A percentile compares a stretch with the other conserved stretches of the same genome.
Evolutionary conservation across 192 early-diverging fungal genomes (phyloP).

Genomic region (Backusella sp.): DNA sequence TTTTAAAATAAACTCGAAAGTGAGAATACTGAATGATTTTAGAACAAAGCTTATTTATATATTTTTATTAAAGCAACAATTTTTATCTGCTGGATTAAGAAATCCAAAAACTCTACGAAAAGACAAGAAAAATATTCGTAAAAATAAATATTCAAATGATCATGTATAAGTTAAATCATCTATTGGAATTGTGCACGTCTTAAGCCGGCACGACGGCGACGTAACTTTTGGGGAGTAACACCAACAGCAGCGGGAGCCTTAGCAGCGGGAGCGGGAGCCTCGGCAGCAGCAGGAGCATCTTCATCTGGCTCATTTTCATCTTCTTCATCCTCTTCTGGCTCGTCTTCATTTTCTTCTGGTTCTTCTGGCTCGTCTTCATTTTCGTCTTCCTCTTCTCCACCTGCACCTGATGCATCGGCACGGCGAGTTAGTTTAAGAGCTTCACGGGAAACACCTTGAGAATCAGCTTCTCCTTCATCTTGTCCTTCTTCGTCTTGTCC

Average conservation of each 20-base stretch:
- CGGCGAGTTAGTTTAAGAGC: background rate
- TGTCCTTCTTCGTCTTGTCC: background rate
- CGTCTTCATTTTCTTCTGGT: background rate
- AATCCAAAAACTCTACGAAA: slow-evolving; percentile 4
- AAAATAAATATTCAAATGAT: background rate
- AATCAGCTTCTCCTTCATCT: background rate
- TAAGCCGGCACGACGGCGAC: background rate
- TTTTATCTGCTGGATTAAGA: slow-evolving; percentile 1
- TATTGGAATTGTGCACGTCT: background rate
- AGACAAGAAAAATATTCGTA: background rate
- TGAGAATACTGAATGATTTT: background rate
- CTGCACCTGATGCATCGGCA: background rate
- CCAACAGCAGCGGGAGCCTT: background rate
- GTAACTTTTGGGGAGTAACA: background rate
- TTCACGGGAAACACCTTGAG: background rate
- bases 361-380: background rate
- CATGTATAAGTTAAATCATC: background rate
- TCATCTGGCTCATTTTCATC: background rate
- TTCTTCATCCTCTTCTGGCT: background rate
- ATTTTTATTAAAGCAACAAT: background rate
- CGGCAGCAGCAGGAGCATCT: background rate
- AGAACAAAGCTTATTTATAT: slow-evolving; percentile 2
- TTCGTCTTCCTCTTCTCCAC: too few relatives aligned
- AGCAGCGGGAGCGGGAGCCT: background rate
- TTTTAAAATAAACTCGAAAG: background rate